Evolutionary conservation across 2,329 filamentous ascomycete species (phyloP).

Genomic region (Hypoxylon sp.): DNA sequence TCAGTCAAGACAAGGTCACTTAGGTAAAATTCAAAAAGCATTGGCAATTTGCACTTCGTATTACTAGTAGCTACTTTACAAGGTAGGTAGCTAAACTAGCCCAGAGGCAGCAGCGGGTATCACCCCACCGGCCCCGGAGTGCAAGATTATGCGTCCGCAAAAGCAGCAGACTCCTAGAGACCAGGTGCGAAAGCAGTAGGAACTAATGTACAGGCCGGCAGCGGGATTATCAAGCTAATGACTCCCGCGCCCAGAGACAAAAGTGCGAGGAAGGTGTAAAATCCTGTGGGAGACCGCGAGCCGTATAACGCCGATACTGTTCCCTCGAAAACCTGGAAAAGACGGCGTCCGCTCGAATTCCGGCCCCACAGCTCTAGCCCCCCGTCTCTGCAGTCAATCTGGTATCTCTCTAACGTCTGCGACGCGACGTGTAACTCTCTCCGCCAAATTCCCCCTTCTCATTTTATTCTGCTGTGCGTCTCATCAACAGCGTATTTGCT

Average conservation of each 20-base stretch:
- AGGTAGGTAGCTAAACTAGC: constrained; percentile 28
- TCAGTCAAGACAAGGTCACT: background rate
- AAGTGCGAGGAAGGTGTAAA: constrained; percentile 41
- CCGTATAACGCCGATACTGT: constrained; percentile 32
- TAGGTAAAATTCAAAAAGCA: background rate
- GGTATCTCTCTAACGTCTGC: constrained; percentile 40
- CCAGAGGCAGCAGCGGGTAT: constrained; percentile 35
- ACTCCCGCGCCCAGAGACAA: constrained; percentile 43
- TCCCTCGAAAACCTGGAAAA: constrained; percentile 35
- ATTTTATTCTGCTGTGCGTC: constrained; percentile 22
- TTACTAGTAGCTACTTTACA: constrained; percentile 43
- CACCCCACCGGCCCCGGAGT: constrained; percentile 35
- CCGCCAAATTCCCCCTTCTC: constrained; percentile 15
- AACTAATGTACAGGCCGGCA: constrained; percentile 49
- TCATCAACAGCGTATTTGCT: constrained; percentile 26
- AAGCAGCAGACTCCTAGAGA: constrained; percentile 28
- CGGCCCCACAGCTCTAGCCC: constrained; percentile 30
- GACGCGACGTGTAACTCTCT: constrained; percentile 25
- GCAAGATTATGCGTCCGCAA: constrained; percentile 26
- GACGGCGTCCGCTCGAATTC: constrained; percentile 25
- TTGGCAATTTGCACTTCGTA: constrained; percentile 39
- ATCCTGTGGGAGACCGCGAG: constrained; percentile 37
- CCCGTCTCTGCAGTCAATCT: constrained; percentile 46
- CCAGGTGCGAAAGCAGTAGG: constrained; percentile 39
- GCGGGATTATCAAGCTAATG: constrained; percentile 49